phyloP scores from a whole-genome alignment of 176 grass and related monocot species.

The Juncus inflexus region DNA sequence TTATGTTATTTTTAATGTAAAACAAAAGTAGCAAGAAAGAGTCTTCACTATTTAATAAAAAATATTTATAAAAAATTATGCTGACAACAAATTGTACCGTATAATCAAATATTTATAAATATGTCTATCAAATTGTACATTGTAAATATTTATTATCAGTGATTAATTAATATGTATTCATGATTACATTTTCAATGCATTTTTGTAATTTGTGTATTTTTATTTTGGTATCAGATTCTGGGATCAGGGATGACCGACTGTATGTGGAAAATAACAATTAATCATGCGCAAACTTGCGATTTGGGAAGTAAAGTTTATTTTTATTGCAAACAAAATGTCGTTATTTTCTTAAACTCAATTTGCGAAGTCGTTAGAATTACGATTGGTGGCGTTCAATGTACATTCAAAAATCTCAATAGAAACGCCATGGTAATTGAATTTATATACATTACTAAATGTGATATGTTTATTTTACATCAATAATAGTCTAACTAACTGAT shows the following conservation, averaged over 20 bases:
- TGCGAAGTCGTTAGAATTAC: not conserved
- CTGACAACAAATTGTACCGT: not conserved
- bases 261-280: conserved; percentile 21
- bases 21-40: not conserved
- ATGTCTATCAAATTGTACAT: too few species aligned
- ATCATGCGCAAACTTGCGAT: conserved; percentile 46
- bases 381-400: not conserved
- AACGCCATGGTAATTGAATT: conserved; percentile 5
- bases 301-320: conserved; percentile 42
- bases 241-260: conserved; percentile 43
- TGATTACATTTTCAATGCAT: too few species aligned
- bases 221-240: conserved; percentile 3
- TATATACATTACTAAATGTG: too few species aligned
- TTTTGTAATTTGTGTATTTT: not conserved
- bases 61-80: not conserved
- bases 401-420: not conserved
- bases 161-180: not conserved
- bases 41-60: not conserved
- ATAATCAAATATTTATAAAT: not conserved
- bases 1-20: not conserved
- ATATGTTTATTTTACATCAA: too few species aligned
- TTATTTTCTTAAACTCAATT: conserved; percentile 19
- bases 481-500: too few species aligned
- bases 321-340: not conserved
- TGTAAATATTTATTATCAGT: too few species aligned